Base-by-base conservation (phyloP, 2,329 filamentous ascomycete genomes). In the Chaetomiaceae sp. region DNA sequence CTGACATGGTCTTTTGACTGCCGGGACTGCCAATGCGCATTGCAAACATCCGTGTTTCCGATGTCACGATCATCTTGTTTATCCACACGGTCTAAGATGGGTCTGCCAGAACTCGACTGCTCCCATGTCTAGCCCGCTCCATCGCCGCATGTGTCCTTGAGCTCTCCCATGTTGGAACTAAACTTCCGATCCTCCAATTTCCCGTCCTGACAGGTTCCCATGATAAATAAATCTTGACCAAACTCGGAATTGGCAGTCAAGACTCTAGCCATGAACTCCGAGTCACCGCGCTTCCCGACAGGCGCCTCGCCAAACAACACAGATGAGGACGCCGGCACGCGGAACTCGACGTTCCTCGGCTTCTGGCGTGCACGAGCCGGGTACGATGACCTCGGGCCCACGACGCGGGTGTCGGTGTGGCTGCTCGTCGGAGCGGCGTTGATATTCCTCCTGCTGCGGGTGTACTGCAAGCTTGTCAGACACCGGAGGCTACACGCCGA, bases 401-500 rank as follows among this genome's bases (percentile, higher is more conserved):
- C 42, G 14, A 35, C 30, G 20, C 40, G 53, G 14, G 31, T 55
- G 4, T 55, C 55, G 6, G 51, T 58, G 8, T 58, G 57, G 57
- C 33, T 58, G 5, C 40, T 58, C 13, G 46, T 25, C 3, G 53
- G 48, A 2, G 43, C 40, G 2, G 53, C 53, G 14, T 27, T 58
- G 14, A 10, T 25, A 5, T 35, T 55, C 21, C 19, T 58, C 17
- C 8, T 51, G 5, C 3, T 55, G 51, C 45, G 57, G 14, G 12
- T 58, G 13, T 58, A 57, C 40, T 57, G 55, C 53, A 58, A 57
- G 51, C 10, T 49, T 3, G 27, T 43, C 12, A 44, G 57, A n/a
- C 53, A 58, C 33, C 45, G 53, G 13, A 42, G 39, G 16, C 45
- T 58, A 17, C 55, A 58, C 21, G 45, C 53, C 2, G 55, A 58